These are phyloP conservation scores for Bruguiera gymnorhiza DNA, from an alignment of 345 rosid species.

Conservation along the genomic window DNA sequence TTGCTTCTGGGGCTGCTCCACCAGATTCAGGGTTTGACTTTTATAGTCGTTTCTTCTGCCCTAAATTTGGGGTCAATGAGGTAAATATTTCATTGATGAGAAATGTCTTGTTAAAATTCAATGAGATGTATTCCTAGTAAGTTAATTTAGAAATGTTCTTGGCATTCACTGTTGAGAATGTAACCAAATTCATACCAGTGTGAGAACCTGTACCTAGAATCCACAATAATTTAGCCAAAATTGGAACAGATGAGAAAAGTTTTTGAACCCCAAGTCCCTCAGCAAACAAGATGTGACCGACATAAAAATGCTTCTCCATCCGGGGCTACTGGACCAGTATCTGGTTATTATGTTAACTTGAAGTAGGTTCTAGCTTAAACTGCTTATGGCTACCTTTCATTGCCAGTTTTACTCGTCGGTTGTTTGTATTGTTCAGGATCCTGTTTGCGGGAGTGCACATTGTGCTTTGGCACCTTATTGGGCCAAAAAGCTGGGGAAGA, in stretches of 20 bases:
- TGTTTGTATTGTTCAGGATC: slow-evolving; percentile 52
- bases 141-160: neutral
- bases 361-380: no score
- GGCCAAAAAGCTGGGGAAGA: slow-evolving; percentile 62
- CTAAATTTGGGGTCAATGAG: slow-evolving; percentile 66
- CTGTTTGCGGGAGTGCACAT: slow-evolving; percentile 75
- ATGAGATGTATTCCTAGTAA: neutral
- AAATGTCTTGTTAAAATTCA: neutral
- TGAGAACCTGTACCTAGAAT: no score
- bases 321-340: no score
- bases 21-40: slow-evolving; percentile 61
- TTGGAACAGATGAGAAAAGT: no score
- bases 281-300: no score
- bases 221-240: neutral
- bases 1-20: slow-evolving; percentile 55
- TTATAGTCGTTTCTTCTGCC: slow-evolving; percentile 63
- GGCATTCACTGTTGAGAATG: neutral
- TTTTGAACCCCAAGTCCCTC: no score
- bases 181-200: no score
- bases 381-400: neutral
- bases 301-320: no score
- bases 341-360: no score
- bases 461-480: slow-evolving; percentile 74
- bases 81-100: slow-evolving; percentile 24
- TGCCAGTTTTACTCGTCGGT: neutral